Evolutionary conservation across 257 asterid genomes (phyloP).

Genomic region (Rhazya stricta): DNA sequence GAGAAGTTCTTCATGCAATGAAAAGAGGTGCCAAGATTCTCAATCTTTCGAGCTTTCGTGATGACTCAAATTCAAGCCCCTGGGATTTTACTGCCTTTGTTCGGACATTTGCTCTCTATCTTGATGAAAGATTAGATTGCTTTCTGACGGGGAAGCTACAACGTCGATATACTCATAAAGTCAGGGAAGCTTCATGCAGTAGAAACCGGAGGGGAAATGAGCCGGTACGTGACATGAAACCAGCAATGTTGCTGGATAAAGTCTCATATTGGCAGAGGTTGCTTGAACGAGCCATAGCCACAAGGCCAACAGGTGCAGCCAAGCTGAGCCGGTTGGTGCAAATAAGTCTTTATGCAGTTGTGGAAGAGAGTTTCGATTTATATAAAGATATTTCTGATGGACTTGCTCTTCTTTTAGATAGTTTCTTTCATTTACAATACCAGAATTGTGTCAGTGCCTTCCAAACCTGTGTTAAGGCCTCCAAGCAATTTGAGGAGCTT

Average conservation of each 20-base stretch:
- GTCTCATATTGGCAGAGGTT: conserved; percentile 71
- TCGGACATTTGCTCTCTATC: conserved; percentile 72
- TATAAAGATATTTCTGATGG: conserved; percentile 75
- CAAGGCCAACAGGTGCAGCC: conserved; percentile 69
- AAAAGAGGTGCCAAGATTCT: conserved; percentile 74
- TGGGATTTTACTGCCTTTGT: conserved; percentile 89
- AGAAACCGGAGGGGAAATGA: conserved; percentile 37
- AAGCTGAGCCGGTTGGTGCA: conserved; percentile 48
- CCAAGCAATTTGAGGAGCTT: conserved; percentile 71
- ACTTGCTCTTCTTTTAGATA: conserved; percentile 56
- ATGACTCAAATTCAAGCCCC: conserved; percentile 72
- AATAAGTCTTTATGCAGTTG: conserved; percentile 54
- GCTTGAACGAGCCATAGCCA: conserved; percentile 69
- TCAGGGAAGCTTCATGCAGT: conserved; percentile 17
- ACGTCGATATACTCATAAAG: conserved; percentile 34
- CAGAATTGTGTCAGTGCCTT: conserved; percentile 60
- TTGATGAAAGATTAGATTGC: conserved; percentile 79
- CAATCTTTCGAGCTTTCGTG: conserved; percentile 62
- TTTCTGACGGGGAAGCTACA: conserved; percentile 75
- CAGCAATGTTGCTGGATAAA: conserved; percentile 61
- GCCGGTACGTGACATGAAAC: conserved; percentile 61
- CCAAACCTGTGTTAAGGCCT: conserved; percentile 65
- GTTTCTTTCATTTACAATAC: conserved; percentile 61
- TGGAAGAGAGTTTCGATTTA: conserved; percentile 71
- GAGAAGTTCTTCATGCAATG: conserved; percentile 88